phyloP scores from a whole-genome alignment of 2,329 filamentous ascomycete species.

The Alternaria solani region DNA sequence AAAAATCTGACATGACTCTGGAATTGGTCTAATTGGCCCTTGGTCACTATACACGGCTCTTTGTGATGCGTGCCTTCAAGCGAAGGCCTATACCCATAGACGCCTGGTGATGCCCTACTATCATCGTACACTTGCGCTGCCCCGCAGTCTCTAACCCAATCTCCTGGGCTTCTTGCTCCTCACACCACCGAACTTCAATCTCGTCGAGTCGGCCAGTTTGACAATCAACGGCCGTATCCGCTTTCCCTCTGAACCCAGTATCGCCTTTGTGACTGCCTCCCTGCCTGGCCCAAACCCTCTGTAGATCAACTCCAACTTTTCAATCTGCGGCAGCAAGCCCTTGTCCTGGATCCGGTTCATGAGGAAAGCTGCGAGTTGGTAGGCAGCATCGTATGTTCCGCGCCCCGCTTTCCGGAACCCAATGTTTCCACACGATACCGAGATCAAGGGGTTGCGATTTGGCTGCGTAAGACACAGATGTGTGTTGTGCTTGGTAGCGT shows the following conservation, averaged over 20 bases:
- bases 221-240: constrained; percentile 76
- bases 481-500: constrained; percentile 90
- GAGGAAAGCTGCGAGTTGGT: constrained; percentile 85
- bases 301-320: constrained; percentile 78
- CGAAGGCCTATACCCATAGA: background rate
- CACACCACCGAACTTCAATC: constrained; percentile 94
- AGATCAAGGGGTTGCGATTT: constrained; percentile 79
- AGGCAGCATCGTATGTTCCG: constrained; percentile 87
- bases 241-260: constrained; percentile 85
- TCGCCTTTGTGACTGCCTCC: constrained; percentile 87
- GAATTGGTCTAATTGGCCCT: constrained; percentile 11
- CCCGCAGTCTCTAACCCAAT: constrained; percentile 63
- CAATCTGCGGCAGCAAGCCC: constrained; percentile 78
- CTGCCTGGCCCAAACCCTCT: constrained; percentile 87
- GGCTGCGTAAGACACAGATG: constrained; percentile 90
- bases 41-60: constrained; percentile 6
- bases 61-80: constrained; percentile 2
- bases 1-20: constrained; percentile 46
- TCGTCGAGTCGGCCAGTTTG: constrained; percentile 84
- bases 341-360: constrained; percentile 85
- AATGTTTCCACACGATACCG: constrained; percentile 82
- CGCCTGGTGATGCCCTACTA: background rate
- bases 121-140: background rate
- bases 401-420: constrained; percentile 87
- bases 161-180: constrained; percentile 85